A percentile compares a stretch with the other conserved stretches of the same genome.
phyloP scores from a whole-genome alignment of 2,329 filamentous ascomycete genomes.

The Fusarium nygamai region DNA sequence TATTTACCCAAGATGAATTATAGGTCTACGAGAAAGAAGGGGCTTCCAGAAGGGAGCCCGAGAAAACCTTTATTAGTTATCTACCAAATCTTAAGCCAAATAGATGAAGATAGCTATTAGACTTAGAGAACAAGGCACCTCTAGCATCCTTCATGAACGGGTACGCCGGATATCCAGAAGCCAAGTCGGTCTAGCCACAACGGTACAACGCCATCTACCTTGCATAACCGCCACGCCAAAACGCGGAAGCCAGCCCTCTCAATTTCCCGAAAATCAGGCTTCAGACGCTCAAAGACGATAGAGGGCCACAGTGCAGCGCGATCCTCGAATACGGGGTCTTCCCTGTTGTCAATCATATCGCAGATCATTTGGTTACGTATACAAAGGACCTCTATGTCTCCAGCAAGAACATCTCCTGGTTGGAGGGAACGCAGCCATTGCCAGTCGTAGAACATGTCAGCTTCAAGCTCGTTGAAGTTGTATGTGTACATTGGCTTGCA shows the following conservation, averaged over 20 bases:
- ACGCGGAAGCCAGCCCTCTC: fast-evolving
- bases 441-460: neutral
- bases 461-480: neutral
- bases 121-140: too few relatives aligned
- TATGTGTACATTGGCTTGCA: neutral
- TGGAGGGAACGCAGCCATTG: fast-evolving
- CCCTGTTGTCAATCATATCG: neutral
- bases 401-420: fast-evolving
- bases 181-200: neutral
- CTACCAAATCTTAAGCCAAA: neutral
- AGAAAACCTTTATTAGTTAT: too few relatives aligned
- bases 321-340: fast-evolving
- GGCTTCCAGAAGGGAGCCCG: neutral
- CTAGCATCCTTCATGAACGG: fast-evolving
- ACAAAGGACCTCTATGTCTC: fast-evolving
- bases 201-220: neutral
- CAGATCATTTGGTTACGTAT: neutral
- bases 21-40: fast-evolving
- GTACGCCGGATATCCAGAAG: neutral
- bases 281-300: fast-evolving
- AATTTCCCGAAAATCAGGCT: fast-evolving
- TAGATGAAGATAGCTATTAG: too few relatives aligned
- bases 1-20: fast-evolving
- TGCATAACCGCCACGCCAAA: neutral
- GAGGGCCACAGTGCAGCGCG: neutral